Conservation (phyloP, 257 asterid genomes). For the Jacaranda mimosifolia region DNA sequence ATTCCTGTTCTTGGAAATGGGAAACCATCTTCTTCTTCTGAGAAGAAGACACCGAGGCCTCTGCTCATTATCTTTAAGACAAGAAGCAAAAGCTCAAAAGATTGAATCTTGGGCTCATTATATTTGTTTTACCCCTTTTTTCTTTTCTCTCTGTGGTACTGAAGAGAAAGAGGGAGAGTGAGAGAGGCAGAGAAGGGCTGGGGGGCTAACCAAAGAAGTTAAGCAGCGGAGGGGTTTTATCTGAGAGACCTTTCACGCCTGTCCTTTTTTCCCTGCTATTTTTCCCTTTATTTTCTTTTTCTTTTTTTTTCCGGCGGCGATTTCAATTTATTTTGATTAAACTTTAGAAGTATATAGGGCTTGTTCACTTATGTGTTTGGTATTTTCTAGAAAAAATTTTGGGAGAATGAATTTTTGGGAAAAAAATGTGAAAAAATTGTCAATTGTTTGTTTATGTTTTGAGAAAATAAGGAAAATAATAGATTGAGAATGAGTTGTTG, state of each 20-base stretch:
- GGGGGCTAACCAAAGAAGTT: constrained; percentile 44
- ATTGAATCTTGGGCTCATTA: constrained; percentile 58
- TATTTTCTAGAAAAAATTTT: too few species aligned
- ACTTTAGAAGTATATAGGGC: constrained; percentile 2
- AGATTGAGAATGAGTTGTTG: too few species aligned
- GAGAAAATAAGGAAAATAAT: too few species aligned
- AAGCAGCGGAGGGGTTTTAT: constrained; percentile 69
- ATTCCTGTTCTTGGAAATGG: constrained; percentile 48
- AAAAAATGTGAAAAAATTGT: too few species aligned
- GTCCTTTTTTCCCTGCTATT: constrained; percentile 64
- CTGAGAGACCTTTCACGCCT: constrained; percentile 78
- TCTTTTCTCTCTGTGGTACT: constrained; percentile 14
- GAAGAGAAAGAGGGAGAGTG: constrained; percentile 22
- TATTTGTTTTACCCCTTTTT: constrained; percentile 25
- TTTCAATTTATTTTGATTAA: constrained; percentile 33
- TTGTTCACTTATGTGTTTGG: too few species aligned
- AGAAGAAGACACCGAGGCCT: constrained; percentile 71
- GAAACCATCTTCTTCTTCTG: constrained; percentile 74
- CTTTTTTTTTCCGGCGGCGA: constrained; percentile 1
- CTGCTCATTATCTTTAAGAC: constrained; percentile 70
- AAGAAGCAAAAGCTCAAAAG: constrained; percentile 42
- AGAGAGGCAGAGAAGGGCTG: constrained; percentile 12
- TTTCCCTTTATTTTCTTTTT: background rate
- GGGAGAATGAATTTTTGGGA: too few species aligned
- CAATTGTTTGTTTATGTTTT: too few species aligned